These are phyloP conservation scores for Lipomyces yamadae DNA, from an alignment of 805 yeast species.

Conservation along the genomic window DNA sequence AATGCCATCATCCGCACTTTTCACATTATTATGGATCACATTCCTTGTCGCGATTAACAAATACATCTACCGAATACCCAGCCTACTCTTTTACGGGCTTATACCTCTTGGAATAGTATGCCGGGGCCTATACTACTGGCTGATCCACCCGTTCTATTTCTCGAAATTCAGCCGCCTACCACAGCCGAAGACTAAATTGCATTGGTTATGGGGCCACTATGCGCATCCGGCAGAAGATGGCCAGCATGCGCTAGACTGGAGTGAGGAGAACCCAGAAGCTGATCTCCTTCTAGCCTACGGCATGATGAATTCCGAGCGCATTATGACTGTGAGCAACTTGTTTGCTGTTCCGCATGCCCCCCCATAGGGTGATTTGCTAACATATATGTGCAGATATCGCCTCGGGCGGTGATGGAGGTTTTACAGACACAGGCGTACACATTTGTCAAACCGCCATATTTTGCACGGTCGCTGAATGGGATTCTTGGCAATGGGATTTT, in stretches of 20 bases:
- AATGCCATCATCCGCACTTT: neutral
- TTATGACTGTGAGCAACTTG: conserved; percentile 10
- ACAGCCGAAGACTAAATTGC: conserved; percentile 6
- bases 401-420: conserved; percentile 22
- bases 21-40: neutral
- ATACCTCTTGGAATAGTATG: conserved; percentile 4
- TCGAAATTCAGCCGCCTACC: conserved; percentile 28
- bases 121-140: conserved; percentile 19
- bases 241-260: conserved; percentile 11
- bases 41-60: conserved; percentile 3
- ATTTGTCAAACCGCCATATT: conserved; percentile 29
- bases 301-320: conserved; percentile 21
- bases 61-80: conserved; percentile 8
- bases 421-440: conserved; percentile 27
- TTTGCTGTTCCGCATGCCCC: neutral
- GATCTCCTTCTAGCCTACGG: conserved; percentile 20
- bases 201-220: conserved; percentile 27
- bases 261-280: conserved; percentile 15
- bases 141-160: conserved; percentile 26
- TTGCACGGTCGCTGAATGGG: conserved; percentile 14
- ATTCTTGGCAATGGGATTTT: conserved; percentile 32
- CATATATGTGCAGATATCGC: conserved; percentile 6
- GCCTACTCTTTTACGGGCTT: conserved; percentile 11
- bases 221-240: conserved; percentile 11
- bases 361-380: neutral